Evolutionary conservation across 2,329 filamentous ascomycete species (phyloP), one percentile per base, ranked within the genome.

Genomic region (Colletotrichum salicis): DNA sequence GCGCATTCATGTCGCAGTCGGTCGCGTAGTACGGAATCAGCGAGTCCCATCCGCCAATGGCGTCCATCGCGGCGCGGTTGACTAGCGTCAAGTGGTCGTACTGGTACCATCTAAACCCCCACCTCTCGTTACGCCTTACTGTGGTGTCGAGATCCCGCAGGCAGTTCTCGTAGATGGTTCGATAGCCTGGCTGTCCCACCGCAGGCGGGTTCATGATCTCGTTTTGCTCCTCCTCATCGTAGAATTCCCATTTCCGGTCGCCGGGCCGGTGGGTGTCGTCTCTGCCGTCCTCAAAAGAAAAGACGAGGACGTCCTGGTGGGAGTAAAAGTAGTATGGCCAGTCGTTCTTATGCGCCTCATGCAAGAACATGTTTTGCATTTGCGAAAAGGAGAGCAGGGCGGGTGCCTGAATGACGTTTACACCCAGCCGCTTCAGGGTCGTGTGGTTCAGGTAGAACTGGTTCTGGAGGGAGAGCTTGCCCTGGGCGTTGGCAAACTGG

Each of bases 31-130:
- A 90, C 0, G 88, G 86, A 52, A 91, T 89, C 69, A 87, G 79
- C 0, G 86, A 85, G 75, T 91, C 89, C 87, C 88, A 91, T 0
- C 83, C 86, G 24, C 88, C 83, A 8, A 89, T 82, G 56, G 84
- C 82, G 72, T 85, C 82, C 75, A 85, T 86, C 0, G 87, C 85
- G 8, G 78, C 80, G 12, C 85, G 86, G 75, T 91, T 90, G 54
- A 90, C 86, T 1, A 90, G 80, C 2, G 87, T 84, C 3, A 91
- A 81, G 73, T 87, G 86, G 76, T 91, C 88, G 79, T 90, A 90
- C 13, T 86, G 83, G 77, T 89, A 90, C 78, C 89, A 88, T n/a
- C 84, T 83, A 62, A 85, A 78, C 0, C 80, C 87, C 88, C 88
- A 90, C 63, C 80, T 78, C 10, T 81, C 76, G 37, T 81, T 79